phyloP scores from a whole-genome alignment of 768 basidiomycete genomes.

The Artomyces pyxidatus region DNA sequence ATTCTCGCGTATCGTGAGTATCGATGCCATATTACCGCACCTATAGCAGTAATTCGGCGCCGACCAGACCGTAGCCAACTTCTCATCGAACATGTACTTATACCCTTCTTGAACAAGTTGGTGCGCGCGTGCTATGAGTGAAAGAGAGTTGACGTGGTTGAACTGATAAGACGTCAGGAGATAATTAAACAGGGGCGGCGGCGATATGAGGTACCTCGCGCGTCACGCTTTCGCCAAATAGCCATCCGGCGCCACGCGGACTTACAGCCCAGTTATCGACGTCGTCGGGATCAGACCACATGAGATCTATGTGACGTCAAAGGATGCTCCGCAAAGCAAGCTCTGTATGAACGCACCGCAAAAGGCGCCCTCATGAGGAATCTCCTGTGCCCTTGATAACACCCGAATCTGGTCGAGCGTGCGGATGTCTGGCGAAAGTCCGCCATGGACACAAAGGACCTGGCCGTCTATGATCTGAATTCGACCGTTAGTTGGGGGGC shows the following conservation, averaged over 20 bases:
- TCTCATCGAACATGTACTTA: constrained; percentile 94
- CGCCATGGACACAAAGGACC: constrained; percentile 91
- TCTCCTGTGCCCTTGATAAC: constrained; percentile 90
- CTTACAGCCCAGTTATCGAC: constrained; percentile 96
- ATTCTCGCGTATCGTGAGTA: constrained; percentile 74
- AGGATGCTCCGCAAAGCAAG: too few species aligned
- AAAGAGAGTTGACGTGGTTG: constrained; percentile 84
- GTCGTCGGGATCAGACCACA: constrained; percentile 98
- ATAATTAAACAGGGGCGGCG: neutral
- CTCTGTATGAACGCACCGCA: constrained; percentile 69
- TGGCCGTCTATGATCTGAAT: constrained; percentile 89
- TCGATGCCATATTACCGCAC: constrained; percentile 87
- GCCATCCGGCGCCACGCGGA: constrained; percentile 92
- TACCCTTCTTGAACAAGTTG: constrained; percentile 94
- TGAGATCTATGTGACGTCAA: constrained; percentile 69
- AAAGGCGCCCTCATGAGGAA: constrained; percentile 98
- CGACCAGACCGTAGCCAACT: constrained; percentile 89
- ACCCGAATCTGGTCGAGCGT: constrained; percentile 93
- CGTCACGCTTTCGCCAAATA: constrained; percentile 84
- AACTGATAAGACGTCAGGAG: constrained; percentile 41
- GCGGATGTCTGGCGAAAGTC: constrained; percentile 90
- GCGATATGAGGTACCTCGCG: constrained; percentile 47
- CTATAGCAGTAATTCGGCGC: constrained; percentile 84
- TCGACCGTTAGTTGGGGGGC: neutral
- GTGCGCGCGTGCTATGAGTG: constrained; percentile 89